Percentiles rank a stretch among this genome's conserved stretches.
phyloP scores from a whole-genome alignment of 495 filamentous ascomycete species.

The Aspergillus asperescens region DNA sequence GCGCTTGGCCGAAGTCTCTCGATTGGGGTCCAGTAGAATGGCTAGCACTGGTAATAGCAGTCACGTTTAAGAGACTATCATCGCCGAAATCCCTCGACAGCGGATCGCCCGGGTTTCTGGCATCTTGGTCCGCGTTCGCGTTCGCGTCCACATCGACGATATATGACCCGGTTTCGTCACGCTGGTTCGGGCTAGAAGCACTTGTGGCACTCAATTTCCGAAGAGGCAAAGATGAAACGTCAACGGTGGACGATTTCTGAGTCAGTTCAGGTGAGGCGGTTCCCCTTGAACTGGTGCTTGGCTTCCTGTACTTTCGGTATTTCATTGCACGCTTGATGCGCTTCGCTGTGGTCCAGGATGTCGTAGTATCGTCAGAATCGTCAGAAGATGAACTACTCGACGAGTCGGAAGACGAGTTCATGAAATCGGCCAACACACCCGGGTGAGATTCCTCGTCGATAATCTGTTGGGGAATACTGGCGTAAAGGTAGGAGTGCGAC shows the following conservation, averaged over 20 bases:
- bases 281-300: conserved; percentile 63
- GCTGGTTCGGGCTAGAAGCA: conserved; percentile 29
- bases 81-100: conserved; percentile 28
- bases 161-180: conserved; percentile 35
- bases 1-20: conserved; percentile 22
- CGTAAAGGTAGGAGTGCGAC: conserved; percentile 87
- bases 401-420: conserved; percentile 65
- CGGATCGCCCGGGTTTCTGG: conserved; percentile 16
- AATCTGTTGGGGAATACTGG: conserved; percentile 80
- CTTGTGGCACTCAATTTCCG: conserved; percentile 23
- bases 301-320: conserved; percentile 63
- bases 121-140: conserved; percentile 29
- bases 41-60: not conserved
- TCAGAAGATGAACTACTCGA: conserved; percentile 56
- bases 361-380: conserved; percentile 59
- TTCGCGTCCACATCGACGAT: conserved; percentile 29
- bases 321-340: conserved; percentile 66
- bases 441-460: conserved; percentile 86
- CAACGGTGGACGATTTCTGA: conserved; percentile 25
- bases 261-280: conserved; percentile 37
- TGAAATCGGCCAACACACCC: conserved; percentile 73
- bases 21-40: conserved; percentile 22
- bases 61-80: not conserved
- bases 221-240: conserved; percentile 10
- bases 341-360: conserved; percentile 69